Conservation (phyloP, 2,329 filamentous ascomycete species). For the Penicillium expansum region DNA sequence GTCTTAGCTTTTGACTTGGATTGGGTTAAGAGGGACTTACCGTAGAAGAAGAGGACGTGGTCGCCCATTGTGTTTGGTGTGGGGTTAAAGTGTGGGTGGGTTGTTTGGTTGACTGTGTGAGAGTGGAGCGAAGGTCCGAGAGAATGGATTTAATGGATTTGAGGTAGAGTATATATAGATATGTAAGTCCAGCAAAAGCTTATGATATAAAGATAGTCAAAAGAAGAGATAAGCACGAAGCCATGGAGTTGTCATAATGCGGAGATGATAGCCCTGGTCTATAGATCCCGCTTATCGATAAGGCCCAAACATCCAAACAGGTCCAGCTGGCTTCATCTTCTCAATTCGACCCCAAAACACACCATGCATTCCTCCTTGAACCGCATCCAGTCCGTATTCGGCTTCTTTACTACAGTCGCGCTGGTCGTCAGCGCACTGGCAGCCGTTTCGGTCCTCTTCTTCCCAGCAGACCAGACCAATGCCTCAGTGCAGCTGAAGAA, state of each 20-base stretch:
- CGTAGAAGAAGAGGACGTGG: slow-evolving; percentile 64
- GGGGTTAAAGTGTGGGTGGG: neutral
- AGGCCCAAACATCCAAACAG: slow-evolving; percentile 23
- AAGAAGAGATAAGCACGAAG: neutral
- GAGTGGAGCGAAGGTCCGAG: neutral
- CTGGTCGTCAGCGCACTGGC: slow-evolving; percentile 77
- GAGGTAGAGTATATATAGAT: neutral
- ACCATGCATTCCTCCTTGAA: slow-evolving; percentile 84
- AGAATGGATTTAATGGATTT: neutral
- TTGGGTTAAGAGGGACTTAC: slow-evolving; percentile 31
- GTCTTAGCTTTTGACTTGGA: neutral
- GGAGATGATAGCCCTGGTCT: neutral
- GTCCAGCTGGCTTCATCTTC: slow-evolving; percentile 31
- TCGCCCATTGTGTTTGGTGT: slow-evolving; percentile 42
- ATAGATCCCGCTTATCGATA: slow-evolving; percentile 19
- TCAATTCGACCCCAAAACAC: slow-evolving; percentile 1
- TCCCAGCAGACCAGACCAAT: slow-evolving; percentile 57
- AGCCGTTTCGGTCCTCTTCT: slow-evolving; percentile 69
- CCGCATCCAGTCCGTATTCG: slow-evolving; percentile 87
- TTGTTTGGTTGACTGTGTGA: neutral
- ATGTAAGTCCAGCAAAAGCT: neutral
- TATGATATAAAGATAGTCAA: neutral
- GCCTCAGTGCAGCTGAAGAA: slow-evolving; percentile 53
- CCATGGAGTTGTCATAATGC: neutral
- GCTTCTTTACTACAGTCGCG: slow-evolving; percentile 94